Conservation (phyloP, 768 basidiomycete species). For the Scleroderma bovista region DNA sequence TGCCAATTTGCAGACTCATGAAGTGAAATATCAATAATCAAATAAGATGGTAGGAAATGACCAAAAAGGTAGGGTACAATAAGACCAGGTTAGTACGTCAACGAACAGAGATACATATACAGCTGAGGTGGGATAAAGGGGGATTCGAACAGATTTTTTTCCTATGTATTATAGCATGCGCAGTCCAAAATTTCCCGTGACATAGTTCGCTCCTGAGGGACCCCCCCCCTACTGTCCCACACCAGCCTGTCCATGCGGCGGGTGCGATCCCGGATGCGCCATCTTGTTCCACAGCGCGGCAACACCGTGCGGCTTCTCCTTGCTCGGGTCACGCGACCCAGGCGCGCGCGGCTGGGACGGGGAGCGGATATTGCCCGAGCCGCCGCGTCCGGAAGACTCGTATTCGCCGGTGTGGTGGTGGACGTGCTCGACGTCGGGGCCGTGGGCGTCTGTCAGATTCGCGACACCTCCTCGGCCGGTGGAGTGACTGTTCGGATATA, state of each 20-base stretch:
- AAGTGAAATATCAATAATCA: too few species aligned
- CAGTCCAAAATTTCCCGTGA: too few species aligned
- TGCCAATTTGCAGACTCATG: too few species aligned
- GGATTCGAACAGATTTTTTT: too few species aligned
- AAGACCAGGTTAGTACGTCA: too few species aligned
- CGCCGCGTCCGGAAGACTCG: conserved; percentile 53
- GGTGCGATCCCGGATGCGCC: conserved; percentile 14
- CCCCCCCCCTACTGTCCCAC: too few species aligned
- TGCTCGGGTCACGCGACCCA: conserved; percentile 15
- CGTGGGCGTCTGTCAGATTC: conserved; percentile 41
- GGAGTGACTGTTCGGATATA: conserved; percentile 45
- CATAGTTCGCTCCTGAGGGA: too few species aligned
- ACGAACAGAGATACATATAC: too few species aligned
- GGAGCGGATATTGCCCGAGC: conserved; percentile 54
- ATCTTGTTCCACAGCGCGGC: conserved; percentile 26
- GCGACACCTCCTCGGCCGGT: conserved; percentile 66
- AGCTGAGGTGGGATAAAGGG: too few species aligned
- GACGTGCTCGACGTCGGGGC: conserved; percentile 35
- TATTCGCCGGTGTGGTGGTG: conserved; percentile 19
- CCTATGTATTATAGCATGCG: too few species aligned
- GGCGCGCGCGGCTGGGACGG: conserved; percentile 31
- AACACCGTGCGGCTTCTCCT: conserved; percentile 26
- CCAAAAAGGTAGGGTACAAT: too few species aligned
- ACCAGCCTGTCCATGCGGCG: not conserved
- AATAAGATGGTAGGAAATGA: too few species aligned